Evolutionary conservation across 2,329 filamentous ascomycete genomes (phyloP), one percentile per base, ranked within the genome.

Genomic region (Cadophora gregata): DNA sequence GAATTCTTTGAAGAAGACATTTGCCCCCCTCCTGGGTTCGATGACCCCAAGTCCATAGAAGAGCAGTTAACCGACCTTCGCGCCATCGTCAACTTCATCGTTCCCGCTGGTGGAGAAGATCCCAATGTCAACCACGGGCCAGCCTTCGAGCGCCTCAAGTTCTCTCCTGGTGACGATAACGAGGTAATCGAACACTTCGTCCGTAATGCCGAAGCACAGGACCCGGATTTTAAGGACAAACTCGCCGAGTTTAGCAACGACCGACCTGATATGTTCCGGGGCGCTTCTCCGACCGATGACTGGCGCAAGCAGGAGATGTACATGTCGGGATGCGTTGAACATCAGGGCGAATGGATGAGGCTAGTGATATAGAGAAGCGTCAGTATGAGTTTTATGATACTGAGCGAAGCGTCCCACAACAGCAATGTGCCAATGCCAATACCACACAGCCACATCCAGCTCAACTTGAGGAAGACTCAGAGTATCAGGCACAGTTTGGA

Each of bases 101-200:
- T 58, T 16, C 55, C 55, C n/a, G 55, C 55, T 12, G 55, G 55
- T 21, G 55, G 55, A 9, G 21, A 42, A 3, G 21, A 38, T 19
- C 55, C 55, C 10, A 21, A 25, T 3, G 4, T 27, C 31, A 12
- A 58, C 12, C 24, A 42, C 14, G 55, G 55, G 6, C 38, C 38
- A 42, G 8, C 14, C 12, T 42, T 58, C 33, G 55, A 58, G 27
- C 12, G 21, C 31, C 14, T 58, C 21, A 58, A 58, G 21, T 58
- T 27, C 27, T 16, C 33, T 27, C 31, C 55, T 42, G 33, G 55
- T 42, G 55, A 58, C 2, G 14, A 25, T 5, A 14, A 25, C 16
- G 33, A 58, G 21, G 33, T n/a, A 36, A 27, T 58, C n/a, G 33
- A 58, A 25, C 31, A 58, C 31, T 58, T 58, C 33, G 33, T 58